A percentile compares a stretch with the other conserved stretches of the same genome.
Conservation (phyloP, 352 stramenopile genomes). For the Phytophthora chlamydospora region DNA sequence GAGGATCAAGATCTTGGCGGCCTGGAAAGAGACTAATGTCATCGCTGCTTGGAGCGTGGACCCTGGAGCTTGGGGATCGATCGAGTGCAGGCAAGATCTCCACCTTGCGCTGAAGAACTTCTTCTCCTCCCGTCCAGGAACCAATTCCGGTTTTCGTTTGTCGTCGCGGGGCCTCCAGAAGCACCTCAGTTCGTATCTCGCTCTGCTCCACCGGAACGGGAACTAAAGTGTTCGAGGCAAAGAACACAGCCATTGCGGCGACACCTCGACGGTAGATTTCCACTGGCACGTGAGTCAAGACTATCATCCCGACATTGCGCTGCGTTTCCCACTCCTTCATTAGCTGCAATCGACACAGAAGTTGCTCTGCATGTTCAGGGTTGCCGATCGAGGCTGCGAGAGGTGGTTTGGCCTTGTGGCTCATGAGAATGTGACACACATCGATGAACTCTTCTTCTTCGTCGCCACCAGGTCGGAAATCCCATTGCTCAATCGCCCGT, state of each 20-base stretch:
- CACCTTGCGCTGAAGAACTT: conserved; percentile 31
- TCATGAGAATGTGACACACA: conserved; percentile 34
- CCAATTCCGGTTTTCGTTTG: conserved; percentile 12
- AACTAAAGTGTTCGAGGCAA: conserved; percentile 19
- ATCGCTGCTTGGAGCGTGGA: conserved; percentile 7
- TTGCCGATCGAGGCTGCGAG: not conserved
- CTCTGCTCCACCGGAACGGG: conserved; percentile 12
- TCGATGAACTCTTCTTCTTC: conserved; percentile 39
- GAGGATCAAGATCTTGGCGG: conserved; percentile 12
- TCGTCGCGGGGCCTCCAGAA: conserved; percentile 11
- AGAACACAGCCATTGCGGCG: conserved; percentile 21
- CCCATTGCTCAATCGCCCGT: conserved; percentile 26
- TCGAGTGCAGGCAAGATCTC: conserved; percentile 33
- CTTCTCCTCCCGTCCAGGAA: conserved; percentile 24
- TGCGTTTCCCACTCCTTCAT: conserved; percentile 32
- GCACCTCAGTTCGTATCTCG: conserved; percentile 14
- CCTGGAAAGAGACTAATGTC: conserved; percentile 26
- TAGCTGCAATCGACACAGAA: conserved; percentile 22
- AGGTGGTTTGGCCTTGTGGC: conserved; percentile 20
- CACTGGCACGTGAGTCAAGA: conserved; percentile 24
- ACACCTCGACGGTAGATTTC: conserved; percentile 32
- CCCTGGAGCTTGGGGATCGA: conserved; percentile 2
- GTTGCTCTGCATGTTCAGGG: conserved; percentile 14
- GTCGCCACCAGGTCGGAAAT: conserved; percentile 14
- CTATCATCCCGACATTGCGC: conserved; percentile 21